Evolutionary conservation across 179 eudicot species (phyloP).

Genomic region (Beta lomatogona): DNA sequence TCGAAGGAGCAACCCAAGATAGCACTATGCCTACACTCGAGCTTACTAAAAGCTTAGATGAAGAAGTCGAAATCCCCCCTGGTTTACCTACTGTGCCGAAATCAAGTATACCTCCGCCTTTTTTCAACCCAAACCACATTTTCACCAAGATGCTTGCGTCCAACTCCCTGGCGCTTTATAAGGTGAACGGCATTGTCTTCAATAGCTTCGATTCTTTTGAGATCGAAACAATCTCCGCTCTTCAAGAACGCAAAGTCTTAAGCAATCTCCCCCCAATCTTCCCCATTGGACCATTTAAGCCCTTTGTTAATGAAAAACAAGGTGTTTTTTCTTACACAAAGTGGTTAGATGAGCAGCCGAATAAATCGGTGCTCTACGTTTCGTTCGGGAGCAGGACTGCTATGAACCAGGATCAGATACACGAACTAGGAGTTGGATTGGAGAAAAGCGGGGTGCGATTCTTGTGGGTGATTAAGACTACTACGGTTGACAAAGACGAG

Average conservation of each 20-base stretch:
- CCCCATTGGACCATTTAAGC: constrained; percentile 48
- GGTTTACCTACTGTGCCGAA: constrained; percentile 9
- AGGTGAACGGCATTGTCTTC: constrained; percentile 42
- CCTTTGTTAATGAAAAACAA: neutral
- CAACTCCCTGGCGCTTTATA: constrained; percentile 22
- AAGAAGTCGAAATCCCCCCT: constrained; percentile 43
- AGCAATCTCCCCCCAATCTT: constrained; percentile 35
- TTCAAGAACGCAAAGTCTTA: constrained; percentile 31
- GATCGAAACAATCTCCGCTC: constrained; percentile 40
- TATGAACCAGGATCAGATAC: constrained; percentile 36
- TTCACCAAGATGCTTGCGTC: constrained; percentile 33
- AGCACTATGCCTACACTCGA: too few relatives aligned
- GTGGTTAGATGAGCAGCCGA: constrained; percentile 44
- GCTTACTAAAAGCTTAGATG: constrained; percentile 31
- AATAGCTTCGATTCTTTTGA: constrained; percentile 55
- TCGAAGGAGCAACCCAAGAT: too few relatives aligned
- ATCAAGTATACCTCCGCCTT: neutral
- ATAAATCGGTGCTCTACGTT: constrained; percentile 38
- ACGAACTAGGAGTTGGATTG: constrained; percentile 39
- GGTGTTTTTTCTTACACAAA: too few relatives aligned
- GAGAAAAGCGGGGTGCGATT: constrained; percentile 30
- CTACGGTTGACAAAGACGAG: constrained; percentile 33
- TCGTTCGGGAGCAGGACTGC: constrained; percentile 45
- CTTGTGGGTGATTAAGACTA: constrained; percentile 44
- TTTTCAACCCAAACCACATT: constrained; percentile 36